Evolutionary conservation across 139 green algal genomes (phyloP).

Genomic region (Chlorella sp.): DNA sequence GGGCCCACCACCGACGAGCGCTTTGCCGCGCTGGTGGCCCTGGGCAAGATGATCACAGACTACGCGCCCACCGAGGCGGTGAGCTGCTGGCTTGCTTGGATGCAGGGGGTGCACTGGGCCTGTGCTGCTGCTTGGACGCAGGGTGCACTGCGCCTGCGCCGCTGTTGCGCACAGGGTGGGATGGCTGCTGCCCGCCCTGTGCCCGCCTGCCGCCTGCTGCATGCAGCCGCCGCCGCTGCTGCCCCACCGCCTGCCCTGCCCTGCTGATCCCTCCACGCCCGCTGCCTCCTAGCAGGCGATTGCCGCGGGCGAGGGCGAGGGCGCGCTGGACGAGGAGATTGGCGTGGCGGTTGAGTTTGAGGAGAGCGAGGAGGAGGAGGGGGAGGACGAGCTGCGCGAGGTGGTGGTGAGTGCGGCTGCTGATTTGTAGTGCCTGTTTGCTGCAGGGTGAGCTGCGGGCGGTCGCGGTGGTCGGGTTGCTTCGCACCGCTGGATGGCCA

Average conservation of each 20-base stretch:
- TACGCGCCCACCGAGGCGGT: conserved; percentile 16
- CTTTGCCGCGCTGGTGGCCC: conserved; percentile 87
- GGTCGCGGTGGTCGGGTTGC: no score
- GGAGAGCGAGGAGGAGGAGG: conserved; percentile 84
- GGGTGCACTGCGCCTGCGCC: no score
- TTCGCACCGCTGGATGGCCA: no score
- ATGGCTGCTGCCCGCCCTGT: no score
- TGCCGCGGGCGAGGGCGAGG: conserved; percentile 20
- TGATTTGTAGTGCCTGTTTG: neutral
- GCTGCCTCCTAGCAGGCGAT: conserved; percentile 37
- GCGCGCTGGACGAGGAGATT: conserved; percentile 89
- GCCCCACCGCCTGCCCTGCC: neutral
- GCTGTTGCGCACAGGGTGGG: no score
- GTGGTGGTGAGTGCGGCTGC: conserved; percentile 45
- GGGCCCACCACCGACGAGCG: conserved; percentile 72
- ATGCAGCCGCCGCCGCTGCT: no score
- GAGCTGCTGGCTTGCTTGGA: neutral
- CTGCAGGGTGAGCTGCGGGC: neutral
- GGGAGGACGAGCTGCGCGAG: conserved; percentile 58
- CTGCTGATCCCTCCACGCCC: no score
- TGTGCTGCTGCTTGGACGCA: neutral
- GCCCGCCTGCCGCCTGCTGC: no score
- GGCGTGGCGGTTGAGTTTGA: conserved; percentile 96
- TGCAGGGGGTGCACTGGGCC: neutral
- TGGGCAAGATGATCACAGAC: conserved; percentile 87